Conservation (phyloP, 140 eudicot species). For the Flaveria floridana region DNA sequence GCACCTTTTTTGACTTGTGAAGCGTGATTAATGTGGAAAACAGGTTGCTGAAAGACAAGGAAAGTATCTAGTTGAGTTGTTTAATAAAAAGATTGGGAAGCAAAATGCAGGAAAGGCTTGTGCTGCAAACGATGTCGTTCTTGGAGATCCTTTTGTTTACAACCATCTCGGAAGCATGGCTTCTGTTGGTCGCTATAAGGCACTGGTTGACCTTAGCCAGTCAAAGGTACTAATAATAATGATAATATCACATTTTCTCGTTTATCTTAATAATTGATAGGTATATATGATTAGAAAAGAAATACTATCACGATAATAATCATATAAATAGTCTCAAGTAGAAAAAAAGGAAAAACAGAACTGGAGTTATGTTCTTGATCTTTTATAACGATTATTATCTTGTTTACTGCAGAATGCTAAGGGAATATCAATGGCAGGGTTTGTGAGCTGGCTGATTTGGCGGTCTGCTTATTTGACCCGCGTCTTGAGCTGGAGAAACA, state of each 20-base stretch:
- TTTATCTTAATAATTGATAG: neutral
- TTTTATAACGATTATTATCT: neutral
- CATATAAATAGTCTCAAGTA: neutral
- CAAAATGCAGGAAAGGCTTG: slow-evolving; percentile 72
- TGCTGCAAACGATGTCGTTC: slow-evolving; percentile 44
- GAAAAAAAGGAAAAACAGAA: neutral
- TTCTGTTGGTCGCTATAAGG: slow-evolving; percentile 88
- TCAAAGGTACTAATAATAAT: slow-evolving; percentile 54
- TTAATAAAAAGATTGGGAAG: slow-evolving; percentile 58
- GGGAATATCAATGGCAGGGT: slow-evolving; percentile 81
- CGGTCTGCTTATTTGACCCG: slow-evolving; percentile 94
- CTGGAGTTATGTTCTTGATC: slow-evolving; percentile 1
- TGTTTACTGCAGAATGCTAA: slow-evolving; percentile 49
- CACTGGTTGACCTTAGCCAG: slow-evolving; percentile 78
- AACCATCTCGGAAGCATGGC: slow-evolving; percentile 98
- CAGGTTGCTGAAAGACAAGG: slow-evolving; percentile 95
- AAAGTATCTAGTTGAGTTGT: slow-evolving; percentile 64
- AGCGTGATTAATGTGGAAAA: slow-evolving; percentile 20
- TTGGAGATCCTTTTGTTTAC: slow-evolving; percentile 86
- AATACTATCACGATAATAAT: neutral
- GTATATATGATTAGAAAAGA: neutral
- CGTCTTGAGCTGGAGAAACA: slow-evolving; percentile 92
- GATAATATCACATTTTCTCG: no score
- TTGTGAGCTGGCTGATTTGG: slow-evolving; percentile 86
- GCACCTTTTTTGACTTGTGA: neutral